Base-by-base conservation (phyloP, 768 basidiomycete species). In the Panaeolus papilionaceus region DNA sequence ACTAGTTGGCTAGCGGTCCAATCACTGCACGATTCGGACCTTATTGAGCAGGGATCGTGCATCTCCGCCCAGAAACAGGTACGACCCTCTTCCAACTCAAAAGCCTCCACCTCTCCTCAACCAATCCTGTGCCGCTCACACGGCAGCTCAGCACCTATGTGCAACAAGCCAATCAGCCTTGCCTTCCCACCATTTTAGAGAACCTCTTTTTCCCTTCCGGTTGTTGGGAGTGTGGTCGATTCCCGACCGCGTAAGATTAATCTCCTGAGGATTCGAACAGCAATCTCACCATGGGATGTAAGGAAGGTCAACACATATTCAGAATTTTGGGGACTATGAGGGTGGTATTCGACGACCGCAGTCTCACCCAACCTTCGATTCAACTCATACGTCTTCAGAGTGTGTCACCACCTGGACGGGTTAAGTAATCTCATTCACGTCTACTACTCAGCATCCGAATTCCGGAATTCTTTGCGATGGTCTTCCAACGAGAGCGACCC, bases 111-210 rank as follows among this genome's bases (percentile, higher is more conserved):
- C 54, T 33, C 33, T 47, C 28, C 54, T 14, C 54, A 58, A 33
- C 54, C 54, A 28, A 58, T 33, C 54, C 54, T 16, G n/a, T 16
- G 9, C 6, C 28, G 26, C 54, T 58, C 28, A 51, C 47, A 51
- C 47, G 47, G 20, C 47, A 23, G 47, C 42, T 44, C 18, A 44
- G 39, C 1, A 10, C 45, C 45, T 47, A 18, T 26, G 12, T 12
- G 6, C 47, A 51, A 51, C 47, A 51, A 51, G 47, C 47, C 47
- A 51, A 51, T 51, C 47, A 51, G 20, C 47, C 47, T 12, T 9
- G 3, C 47, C 47, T 51, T 51, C 47, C 47, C 47, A 51, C 47
- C n/a, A 51, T 51, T 51, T 51, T 51, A 51, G 23, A 51, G 47
- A 23, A 4, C 12, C 47, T 51, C 18, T 47, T 40, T 40, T 44